phyloP scores from a whole-genome alignment of 2,329 filamentous ascomycete genomes.

The Magnaporthales sp. region DNA sequence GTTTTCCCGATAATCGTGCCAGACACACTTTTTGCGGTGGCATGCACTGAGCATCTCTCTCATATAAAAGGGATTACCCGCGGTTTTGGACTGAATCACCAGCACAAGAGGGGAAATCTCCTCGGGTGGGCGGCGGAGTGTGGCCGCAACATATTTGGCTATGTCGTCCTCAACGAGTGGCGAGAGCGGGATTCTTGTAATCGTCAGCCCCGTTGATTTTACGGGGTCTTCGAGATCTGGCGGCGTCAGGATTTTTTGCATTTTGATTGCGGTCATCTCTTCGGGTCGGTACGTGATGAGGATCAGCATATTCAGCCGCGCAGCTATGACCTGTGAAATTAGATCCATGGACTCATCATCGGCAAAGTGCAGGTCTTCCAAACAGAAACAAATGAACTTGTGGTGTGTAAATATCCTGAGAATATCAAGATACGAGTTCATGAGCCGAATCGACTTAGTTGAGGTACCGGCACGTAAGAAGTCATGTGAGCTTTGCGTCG shows the following conservation, averaged over 20 bases:
- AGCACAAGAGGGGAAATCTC: conserved; percentile 71
- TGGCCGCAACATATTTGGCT: conserved; percentile 71
- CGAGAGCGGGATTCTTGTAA: conserved; percentile 63
- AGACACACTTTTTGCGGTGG: conserved; percentile 79
- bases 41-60: conserved; percentile 84
- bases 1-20: conserved; percentile 78
- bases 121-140: conserved; percentile 64
- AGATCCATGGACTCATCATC: conserved; percentile 82
- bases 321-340: conserved; percentile 69
- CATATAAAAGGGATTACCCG: conserved; percentile 85
- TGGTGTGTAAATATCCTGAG: conserved; percentile 71
- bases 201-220: conserved; percentile 31
- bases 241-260: conserved; percentile 46
- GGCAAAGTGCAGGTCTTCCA: conserved; percentile 87
- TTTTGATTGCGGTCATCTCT: conserved; percentile 47
- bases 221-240: conserved; percentile 37
- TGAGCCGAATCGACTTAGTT: conserved; percentile 62
- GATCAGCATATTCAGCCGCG: conserved; percentile 72
- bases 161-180: conserved; percentile 75
- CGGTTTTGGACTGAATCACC: conserved; percentile 81
- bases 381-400: conserved; percentile 79
- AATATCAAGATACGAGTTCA: conserved; percentile 84
- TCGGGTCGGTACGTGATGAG: conserved; percentile 69
- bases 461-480: conserved; percentile 49
- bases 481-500: conserved; percentile 47